Base-by-base conservation (phyloP, 257 asterid genomes). In the Solanum megistacrolobum region DNA sequence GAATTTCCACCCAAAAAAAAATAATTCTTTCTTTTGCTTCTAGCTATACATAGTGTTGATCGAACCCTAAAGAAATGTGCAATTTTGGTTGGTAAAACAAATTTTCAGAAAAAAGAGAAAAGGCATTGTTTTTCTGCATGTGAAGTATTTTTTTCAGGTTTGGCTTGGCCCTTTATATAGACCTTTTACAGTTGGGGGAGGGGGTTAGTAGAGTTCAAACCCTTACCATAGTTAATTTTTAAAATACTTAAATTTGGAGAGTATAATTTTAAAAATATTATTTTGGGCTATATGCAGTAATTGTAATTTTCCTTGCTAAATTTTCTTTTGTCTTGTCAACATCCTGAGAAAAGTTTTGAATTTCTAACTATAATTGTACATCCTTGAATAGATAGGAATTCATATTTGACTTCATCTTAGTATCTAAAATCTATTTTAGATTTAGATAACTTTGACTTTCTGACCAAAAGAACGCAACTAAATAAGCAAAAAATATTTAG, bases 171-270 rank as follows among this genome's bases (percentile, higher is more conserved):
- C n/a, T 69, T 31, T 71, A 31, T 71, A 14, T 71, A 29, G 39
- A 71, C 21, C 39, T 31, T 71, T 14, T 16, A 7, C 20, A 27
- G 76, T 31, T 31, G 14, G 87, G 39, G 73, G 20, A 43, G 58
- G n/a, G 89, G 48, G 68, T 58, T 58, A 58, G 66, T 21, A 58
- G 27, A 58, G 66, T 7, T 21, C 66, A 58, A 58, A 8, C 66
- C 5, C 66, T 58, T 21, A 88, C 89, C 89, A 55, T 89, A 89
- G 92, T 91, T 91, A 88, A 82, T 87, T 79, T 87, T 23, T 89
- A 48, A 90, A 69, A 23, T 83, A 91, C 71, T 91, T 83, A 81
- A 39, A 68, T 86, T 75, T 60, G 84, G 88, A 79, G 27, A 35
- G 87, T 71, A 39, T 29, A 71, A n/a, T 83, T 27, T 68, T 5